phyloP scores from a whole-genome alignment of 352 stramenopile species.

The Phytopythium montanum region DNA sequence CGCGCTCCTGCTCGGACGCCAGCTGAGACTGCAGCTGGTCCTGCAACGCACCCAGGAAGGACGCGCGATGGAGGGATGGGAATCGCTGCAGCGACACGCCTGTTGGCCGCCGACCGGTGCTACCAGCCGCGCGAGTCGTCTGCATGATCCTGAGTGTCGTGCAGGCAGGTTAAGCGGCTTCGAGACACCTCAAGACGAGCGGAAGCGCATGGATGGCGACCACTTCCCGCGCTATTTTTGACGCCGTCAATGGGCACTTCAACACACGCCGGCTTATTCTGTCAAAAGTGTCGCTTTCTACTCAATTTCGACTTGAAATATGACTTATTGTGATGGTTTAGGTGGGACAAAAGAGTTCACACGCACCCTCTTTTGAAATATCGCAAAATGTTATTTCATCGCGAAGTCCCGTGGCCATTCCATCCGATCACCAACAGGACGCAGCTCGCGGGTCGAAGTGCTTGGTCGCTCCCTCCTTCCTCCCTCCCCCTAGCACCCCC shows the following conservation, averaged over 20 bases:
- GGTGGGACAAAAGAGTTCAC: neutral
- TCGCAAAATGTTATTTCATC: too few relatives aligned
- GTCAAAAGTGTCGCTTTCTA: too few relatives aligned
- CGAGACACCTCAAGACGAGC: too few relatives aligned
- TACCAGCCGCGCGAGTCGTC: neutral
- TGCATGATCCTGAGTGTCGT: neutral
- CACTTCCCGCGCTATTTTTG: too few relatives aligned
- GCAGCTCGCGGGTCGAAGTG: neutral
- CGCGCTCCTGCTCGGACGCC: constrained; percentile 35
- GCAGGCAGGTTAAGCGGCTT: neutral
- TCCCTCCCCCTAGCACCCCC: neutral
- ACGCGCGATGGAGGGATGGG: constrained; percentile 24
- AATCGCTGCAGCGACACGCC: constrained; percentile 25
- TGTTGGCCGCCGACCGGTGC: constrained; percentile 1
- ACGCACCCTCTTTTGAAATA: too few relatives aligned
- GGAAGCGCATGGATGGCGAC: too few relatives aligned
- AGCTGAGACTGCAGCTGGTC: constrained; percentile 48
- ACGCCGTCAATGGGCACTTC: too few relatives aligned
- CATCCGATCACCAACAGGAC: neutral
- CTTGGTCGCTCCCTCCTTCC: neutral
- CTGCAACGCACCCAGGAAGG: constrained; percentile 55
- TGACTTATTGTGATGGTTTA: neutral
- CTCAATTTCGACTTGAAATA: too few relatives aligned
- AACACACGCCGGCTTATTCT: too few relatives aligned
- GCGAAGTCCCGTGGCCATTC: neutral